Evolutionary conservation across 805 yeast species (phyloP).

Genomic region (Spencermartinsiella europaea): DNA sequence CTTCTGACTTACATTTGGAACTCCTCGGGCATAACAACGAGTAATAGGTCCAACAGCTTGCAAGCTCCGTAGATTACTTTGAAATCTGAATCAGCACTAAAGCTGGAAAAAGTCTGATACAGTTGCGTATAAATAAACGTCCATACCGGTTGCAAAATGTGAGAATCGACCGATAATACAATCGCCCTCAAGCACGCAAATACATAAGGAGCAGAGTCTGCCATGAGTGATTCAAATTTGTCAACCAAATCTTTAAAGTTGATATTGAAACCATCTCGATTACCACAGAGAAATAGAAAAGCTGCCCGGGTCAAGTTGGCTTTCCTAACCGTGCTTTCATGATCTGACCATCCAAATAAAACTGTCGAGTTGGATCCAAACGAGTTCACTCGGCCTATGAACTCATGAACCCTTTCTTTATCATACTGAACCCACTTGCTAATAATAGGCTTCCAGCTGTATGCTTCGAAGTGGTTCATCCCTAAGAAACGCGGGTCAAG

Average conservation of each 20-base stretch:
- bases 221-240: conserved; percentile 41
- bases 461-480: conserved; percentile 27
- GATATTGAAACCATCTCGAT: conserved; percentile 49
- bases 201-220: conserved; percentile 35
- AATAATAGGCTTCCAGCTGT: conserved; percentile 53
- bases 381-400: conserved; percentile 37
- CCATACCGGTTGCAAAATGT: conserved; percentile 69
- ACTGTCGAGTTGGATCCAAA: conserved; percentile 51
- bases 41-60: conserved; percentile 70
- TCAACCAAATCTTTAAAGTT: conserved; percentile 45
- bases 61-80: conserved; percentile 46
- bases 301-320: conserved; percentile 55
- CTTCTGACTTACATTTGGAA: conserved; percentile 39
- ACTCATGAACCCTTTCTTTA: conserved; percentile 53
- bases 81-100: conserved; percentile 10
- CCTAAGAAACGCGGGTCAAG: conserved; percentile 56
- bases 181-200: conserved; percentile 61
- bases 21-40: conserved; percentile 69
- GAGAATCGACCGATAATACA: conserved; percentile 53
- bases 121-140: conserved; percentile 57
- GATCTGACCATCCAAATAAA: conserved; percentile 69
- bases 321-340: conserved; percentile 51
- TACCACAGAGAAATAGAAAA: conserved; percentile 57
- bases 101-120: conserved; percentile 43
- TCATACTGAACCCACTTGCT: conserved; percentile 61